These are phyloP conservation scores for Starmerella apicola DNA, from an alignment of 805 yeast species.

Conservation along the genomic window DNA sequence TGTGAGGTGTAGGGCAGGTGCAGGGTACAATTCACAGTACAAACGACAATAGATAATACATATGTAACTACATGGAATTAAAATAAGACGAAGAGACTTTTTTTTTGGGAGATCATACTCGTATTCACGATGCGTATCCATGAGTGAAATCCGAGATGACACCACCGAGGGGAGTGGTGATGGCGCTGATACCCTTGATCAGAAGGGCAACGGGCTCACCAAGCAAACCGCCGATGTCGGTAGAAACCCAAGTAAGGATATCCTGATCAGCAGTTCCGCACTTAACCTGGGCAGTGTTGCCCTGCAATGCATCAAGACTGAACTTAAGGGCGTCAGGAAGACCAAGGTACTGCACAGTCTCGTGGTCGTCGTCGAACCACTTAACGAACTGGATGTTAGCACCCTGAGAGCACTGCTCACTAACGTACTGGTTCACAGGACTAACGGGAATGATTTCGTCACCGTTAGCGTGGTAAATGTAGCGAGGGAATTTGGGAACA, in stretches of 20 bases:
- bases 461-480: slow-evolving; percentile 18
- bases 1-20: too few species aligned
- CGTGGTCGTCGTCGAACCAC: slow-evolving; percentile 3
- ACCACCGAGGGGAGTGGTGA: slow-evolving; percentile 4
- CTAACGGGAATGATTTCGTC: slow-evolving; percentile 20
- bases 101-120: too few species aligned
- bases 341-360: slow-evolving; percentile 1
- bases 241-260: slow-evolving; percentile 3
- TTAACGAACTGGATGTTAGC: slow-evolving; percentile 5
- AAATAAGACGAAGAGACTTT: too few species aligned
- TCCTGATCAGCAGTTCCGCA: slow-evolving; percentile 7
- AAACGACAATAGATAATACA: too few species aligned
- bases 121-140: too few species aligned
- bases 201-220: slow-evolving; percentile 2
- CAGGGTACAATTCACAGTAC: too few species aligned
- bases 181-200: slow-evolving; percentile 1
- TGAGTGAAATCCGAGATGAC: too few species aligned
- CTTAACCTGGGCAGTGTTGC: slow-evolving; percentile 4
- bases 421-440: slow-evolving; percentile 11
- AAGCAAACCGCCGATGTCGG: slow-evolving; percentile 1
- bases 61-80: too few species aligned
- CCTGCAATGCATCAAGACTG: slow-evolving; percentile 6
- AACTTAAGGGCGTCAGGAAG: slow-evolving; percentile 12
- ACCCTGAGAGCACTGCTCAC: slow-evolving; percentile 7
- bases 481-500: slow-evolving; percentile 19